A percentile compares a stretch with the other conserved stretches of the same genome.
These are phyloP conservation scores for Phaeosphaeriaceae sp. DNA, from an alignment of 2,329 filamentous ascomycete species.

Conservation along the genomic window DNA sequence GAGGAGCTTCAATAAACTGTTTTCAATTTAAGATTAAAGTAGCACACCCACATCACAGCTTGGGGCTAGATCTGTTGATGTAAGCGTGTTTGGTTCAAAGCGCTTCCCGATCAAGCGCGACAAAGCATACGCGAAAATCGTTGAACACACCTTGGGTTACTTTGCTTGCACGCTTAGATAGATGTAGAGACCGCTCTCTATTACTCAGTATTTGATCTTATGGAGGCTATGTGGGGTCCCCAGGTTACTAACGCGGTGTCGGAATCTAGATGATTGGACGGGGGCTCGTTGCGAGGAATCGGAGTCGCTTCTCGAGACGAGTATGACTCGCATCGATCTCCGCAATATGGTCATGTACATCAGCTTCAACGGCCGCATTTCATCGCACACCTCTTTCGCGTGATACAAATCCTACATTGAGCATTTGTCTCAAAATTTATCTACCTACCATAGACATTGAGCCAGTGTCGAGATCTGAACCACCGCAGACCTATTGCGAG, in stretches of 20 bases:
- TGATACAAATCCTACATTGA: not conserved
- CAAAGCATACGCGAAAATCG: too few relatives aligned
- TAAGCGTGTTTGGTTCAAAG: too few relatives aligned
- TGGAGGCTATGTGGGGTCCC: not conserved
- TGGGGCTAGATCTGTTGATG: too few relatives aligned
- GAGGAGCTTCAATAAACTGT: not conserved
- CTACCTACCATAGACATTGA: not conserved
- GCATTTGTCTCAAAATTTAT: not conserved
- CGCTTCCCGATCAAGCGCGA: too few relatives aligned
- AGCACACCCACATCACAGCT: too few relatives aligned
- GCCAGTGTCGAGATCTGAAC: not conserved
- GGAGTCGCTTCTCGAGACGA: not conserved
- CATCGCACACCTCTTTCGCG: not conserved
- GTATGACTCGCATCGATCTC: not conserved
- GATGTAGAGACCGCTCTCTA: too few relatives aligned
- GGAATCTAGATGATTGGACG: not conserved
- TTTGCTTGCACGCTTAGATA: too few relatives aligned
- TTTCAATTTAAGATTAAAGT: too few relatives aligned
- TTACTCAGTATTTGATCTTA: too few relatives aligned
- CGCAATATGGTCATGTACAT: not conserved
- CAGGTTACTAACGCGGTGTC: not conserved
- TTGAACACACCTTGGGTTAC: too few relatives aligned
- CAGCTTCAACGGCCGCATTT: not conserved
- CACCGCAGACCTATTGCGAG: not conserved
- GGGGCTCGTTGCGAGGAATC: not conserved